A percentile compares a stretch with the other conserved stretches of the same genome.
Evolutionary conservation across 495 filamentous ascomycete species (phyloP).

Genomic region (Cryomyces minteri): DNA sequence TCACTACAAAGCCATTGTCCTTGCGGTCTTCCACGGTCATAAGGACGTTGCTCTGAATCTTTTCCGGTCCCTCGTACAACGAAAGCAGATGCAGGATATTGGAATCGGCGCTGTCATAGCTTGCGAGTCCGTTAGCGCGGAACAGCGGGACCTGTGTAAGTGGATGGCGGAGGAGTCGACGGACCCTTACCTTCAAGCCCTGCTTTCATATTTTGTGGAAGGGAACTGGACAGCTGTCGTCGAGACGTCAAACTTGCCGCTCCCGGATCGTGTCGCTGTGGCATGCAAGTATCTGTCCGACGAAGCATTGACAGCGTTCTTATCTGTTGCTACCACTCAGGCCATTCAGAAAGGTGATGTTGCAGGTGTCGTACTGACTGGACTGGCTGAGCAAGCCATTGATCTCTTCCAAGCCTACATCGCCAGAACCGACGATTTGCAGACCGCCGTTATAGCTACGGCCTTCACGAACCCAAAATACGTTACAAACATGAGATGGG

Average conservation of each 20-base stretch:
- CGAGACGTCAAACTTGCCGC: conserved; percentile 62
- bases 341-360: conserved; percentile 62
- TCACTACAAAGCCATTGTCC: conserved; percentile 48
- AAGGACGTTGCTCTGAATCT: conserved; percentile 21
- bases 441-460: conserved; percentile 74
- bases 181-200: conserved; percentile 77
- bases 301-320: conserved; percentile 52
- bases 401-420: conserved; percentile 80
- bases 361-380: conserved; percentile 76
- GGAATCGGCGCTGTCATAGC: conserved; percentile 32
- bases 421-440: conserved; percentile 67
- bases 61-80: conserved; percentile 15
- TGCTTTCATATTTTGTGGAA: conserved; percentile 80
- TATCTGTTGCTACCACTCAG: conserved; percentile 39
- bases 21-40: conserved; percentile 21
- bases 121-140: conserved; percentile 30
- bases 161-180: conserved; percentile 46
- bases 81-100: conserved; percentile 16
- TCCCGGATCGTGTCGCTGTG: conserved; percentile 70
- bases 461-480: conserved; percentile 67
- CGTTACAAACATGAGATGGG: conserved; percentile 57
- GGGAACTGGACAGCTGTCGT: conserved; percentile 75
- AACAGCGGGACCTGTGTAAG: conserved; percentile 24
- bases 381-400: conserved; percentile 58
- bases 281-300: conserved; percentile 75